Evolutionary conservation across 345 rosid genomes (phyloP).

Genomic region (Leavenworthia alabamica): DNA sequence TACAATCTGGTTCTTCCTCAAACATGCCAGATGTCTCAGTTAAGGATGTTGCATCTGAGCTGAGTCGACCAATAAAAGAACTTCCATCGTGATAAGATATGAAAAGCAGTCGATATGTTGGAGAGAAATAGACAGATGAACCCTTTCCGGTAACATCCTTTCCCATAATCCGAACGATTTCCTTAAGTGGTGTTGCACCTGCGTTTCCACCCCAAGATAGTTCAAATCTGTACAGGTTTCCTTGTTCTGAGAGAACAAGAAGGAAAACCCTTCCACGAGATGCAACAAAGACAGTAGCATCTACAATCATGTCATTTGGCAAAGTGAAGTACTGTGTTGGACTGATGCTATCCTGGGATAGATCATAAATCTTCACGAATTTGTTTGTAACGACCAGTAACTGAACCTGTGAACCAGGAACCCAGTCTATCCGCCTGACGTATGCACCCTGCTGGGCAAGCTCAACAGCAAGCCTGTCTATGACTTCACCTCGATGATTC

Average conservation of each 20-base stretch:
- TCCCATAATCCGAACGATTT: conserved; percentile 55
- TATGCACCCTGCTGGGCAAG: conserved; percentile 96
- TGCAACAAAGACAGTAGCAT: conserved; percentile 75
- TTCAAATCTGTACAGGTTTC: conserved; percentile 70
- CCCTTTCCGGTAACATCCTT: conserved; percentile 69
- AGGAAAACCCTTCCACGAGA: conserved; percentile 78
- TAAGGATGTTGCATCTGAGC: conserved; percentile 58
- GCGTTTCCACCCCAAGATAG: conserved; percentile 67
- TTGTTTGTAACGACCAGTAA: conserved; percentile 81
- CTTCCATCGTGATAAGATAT: conserved; percentile 85
- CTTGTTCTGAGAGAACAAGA: conserved; percentile 79
- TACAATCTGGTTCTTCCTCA: conserved; percentile 77
- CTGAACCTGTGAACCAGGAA: conserved; percentile 92
- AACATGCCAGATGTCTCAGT: conserved; percentile 59
- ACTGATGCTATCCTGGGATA: conserved; percentile 92
- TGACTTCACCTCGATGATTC: conserved; percentile 94
- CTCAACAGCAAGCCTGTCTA: conserved; percentile 91
- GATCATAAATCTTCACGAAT: conserved; percentile 91
- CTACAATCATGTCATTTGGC: conserved; percentile 75
- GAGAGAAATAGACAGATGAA: conserved; percentile 74
- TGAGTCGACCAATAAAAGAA: conserved; percentile 67
- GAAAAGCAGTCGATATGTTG: conserved; percentile 67
- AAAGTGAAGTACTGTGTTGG: conserved; percentile 88
- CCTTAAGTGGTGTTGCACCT: conserved; percentile 81
- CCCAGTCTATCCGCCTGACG: conserved; percentile 86